Evolutionary conservation across 1,284 basidiomycete species (phyloP).

Genomic region (Irpex sp.): DNA sequence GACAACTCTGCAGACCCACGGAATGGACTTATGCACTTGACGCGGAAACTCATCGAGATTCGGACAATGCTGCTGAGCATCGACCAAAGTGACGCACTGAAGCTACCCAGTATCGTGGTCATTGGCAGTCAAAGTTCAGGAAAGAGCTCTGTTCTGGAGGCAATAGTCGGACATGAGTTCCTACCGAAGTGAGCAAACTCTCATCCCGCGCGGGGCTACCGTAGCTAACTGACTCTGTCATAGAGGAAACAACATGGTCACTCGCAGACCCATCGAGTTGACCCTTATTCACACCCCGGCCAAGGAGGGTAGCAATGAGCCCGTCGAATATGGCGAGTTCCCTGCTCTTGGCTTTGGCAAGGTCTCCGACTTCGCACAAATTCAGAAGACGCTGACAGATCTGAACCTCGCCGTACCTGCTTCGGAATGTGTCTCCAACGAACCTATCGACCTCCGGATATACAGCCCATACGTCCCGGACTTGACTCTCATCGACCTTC

Average conservation of each 20-base stretch:
- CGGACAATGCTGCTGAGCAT: constrained; percentile 90
- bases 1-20: constrained; percentile 37
- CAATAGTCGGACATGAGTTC: constrained; percentile 98
- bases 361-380: constrained; percentile 84
- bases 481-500: constrained; percentile 94
- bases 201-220: constrained; percentile 9
- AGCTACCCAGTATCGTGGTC: constrained; percentile 95
- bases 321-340: constrained; percentile 91
- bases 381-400: constrained; percentile 91
- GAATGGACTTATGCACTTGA: constrained; percentile 87
- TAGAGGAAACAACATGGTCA: constrained; percentile 99
- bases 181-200: constrained; percentile 77
- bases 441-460: constrained; percentile 95
- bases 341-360: constrained; percentile 84
- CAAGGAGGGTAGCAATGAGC: constrained; percentile 42
- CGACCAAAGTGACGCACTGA: constrained; percentile 91
- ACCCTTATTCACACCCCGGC: constrained; percentile 90
- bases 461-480: constrained; percentile 96
- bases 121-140: constrained; percentile 98
- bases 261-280: constrained; percentile 94
- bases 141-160: constrained; percentile 95
- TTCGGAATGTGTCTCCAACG: constrained; percentile 86
- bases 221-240: constrained; percentile 1
- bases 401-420: constrained; percentile 91
- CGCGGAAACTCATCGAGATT: constrained; percentile 94